Percentiles rank a stretch among this genome's conserved stretches.
These are phyloP conservation scores for Gynandropsis gynandra DNA, from an alignment of 345 rosid species.

Conservation along the genomic window DNA sequence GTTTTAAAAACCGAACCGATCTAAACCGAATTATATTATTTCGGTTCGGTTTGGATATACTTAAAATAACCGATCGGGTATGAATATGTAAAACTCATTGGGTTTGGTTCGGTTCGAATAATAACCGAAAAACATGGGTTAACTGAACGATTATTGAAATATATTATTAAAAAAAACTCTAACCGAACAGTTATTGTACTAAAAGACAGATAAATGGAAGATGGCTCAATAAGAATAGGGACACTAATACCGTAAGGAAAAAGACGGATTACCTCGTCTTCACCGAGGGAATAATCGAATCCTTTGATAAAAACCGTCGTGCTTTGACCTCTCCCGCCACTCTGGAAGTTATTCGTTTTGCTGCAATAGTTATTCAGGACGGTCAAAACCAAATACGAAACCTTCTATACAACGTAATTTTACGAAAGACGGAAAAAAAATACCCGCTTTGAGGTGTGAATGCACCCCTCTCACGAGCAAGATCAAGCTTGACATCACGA, in stretches of 20 bases:
- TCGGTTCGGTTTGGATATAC: no score
- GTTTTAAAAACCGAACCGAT: no score
- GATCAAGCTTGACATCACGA: conserved; percentile 47
- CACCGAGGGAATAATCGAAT: conserved; percentile 37
- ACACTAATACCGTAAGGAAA: not conserved
- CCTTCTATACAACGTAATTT: not conserved
- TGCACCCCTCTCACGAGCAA: conserved; percentile 48
- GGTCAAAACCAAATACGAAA: conserved; percentile 1
- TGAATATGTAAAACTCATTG: no score
- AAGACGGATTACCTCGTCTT: conserved; percentile 41
- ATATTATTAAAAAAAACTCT: not conserved
- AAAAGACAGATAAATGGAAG: not conserved
- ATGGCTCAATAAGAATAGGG: conserved; percentile 4
- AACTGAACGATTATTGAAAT: no score
- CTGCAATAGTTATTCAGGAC: conserved; percentile 25
- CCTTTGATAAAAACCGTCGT: conserved; percentile 48
- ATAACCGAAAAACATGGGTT: no score
- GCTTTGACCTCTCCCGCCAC: conserved; percentile 30
- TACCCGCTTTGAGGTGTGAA: conserved; percentile 54
- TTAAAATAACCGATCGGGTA: no score
- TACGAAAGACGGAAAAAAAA: not conserved
- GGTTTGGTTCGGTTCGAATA: no score
- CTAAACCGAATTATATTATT: not conserved
- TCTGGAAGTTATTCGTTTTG: conserved; percentile 38
- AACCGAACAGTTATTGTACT: no score